Conservation (phyloP, 495 filamentous ascomycete species). For the Penicillium flavigenum region DNA sequence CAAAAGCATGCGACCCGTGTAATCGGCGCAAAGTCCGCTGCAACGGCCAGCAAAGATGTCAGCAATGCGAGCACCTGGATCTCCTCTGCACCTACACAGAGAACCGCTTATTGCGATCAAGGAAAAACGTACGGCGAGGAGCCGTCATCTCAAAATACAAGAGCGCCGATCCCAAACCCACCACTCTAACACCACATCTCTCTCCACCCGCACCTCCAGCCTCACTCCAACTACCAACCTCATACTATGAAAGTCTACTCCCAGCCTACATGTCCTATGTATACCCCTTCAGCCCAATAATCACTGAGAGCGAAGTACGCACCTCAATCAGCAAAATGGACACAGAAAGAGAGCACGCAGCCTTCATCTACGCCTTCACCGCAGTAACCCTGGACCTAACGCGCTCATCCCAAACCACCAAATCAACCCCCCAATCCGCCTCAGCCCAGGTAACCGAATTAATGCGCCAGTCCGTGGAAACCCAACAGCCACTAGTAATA, state of each 20-base stretch:
- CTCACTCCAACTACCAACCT: conserved; percentile 6
- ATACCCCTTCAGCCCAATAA: conserved; percentile 33
- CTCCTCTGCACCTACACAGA: conserved; percentile 31
- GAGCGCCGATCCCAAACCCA: neutral
- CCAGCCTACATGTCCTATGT: conserved; percentile 29
- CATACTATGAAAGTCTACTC: conserved; percentile 18
- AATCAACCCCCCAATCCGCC: conserved; percentile 9
- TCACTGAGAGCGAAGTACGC: conserved; percentile 22
- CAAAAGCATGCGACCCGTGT: conserved; percentile 65
- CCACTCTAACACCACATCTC: neutral
- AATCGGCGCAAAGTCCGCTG: conserved; percentile 78
- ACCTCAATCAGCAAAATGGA: conserved; percentile 26
- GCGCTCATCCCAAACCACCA: conserved; percentile 1
- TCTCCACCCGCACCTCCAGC: neutral
- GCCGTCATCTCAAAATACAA: conserved; percentile 28
- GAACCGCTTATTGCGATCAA: conserved; percentile 18
- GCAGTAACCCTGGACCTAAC: conserved; percentile 32
- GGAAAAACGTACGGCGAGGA: conserved; percentile 27
- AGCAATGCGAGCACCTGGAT: conserved; percentile 33
- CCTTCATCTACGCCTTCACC: conserved; percentile 30
- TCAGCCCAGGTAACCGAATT: conserved; percentile 21
- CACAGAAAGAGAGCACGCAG: conserved; percentile 19
- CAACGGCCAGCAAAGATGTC: conserved; percentile 46
- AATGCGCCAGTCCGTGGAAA: conserved; percentile 27
- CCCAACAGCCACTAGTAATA: conserved; percentile 21